Conservation (phyloP, 768 basidiomycete genomes). For the Russula griseocarnosa region DNA sequence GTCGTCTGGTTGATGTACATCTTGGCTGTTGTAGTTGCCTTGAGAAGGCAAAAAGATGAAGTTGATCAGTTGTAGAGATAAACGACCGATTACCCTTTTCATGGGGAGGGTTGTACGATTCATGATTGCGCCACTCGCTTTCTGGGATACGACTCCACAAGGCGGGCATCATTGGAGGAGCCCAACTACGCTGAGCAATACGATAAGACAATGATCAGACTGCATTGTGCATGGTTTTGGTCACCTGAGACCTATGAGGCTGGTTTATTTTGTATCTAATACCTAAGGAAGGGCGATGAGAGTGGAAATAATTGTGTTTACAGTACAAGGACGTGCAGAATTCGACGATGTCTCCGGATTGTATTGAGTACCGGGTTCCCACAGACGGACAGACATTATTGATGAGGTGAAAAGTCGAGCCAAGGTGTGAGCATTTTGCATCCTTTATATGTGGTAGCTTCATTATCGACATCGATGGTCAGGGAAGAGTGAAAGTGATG, state of each 20-base stretch:
- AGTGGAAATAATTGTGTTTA: slow-evolving; percentile 7
- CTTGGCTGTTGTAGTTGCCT: slow-evolving; percentile 14
- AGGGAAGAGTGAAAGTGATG: too few relatives aligned
- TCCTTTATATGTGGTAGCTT: not conserved
- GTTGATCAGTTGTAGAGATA: not conserved
- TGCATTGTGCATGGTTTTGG: not conserved
- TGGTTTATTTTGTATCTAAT: slow-evolving; percentile 66
- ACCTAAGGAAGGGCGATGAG: slow-evolving; percentile 36
- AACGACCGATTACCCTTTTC: slow-evolving; percentile 24
- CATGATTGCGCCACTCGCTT: slow-evolving; percentile 22
- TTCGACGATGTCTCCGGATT: slow-evolving; percentile 49
- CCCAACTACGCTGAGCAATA: slow-evolving; percentile 56
- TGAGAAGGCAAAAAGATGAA: not conserved
- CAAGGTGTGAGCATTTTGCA: not conserved
- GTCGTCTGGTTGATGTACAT: slow-evolving; percentile 26
- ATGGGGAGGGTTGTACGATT: slow-evolving; percentile 19
- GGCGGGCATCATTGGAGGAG: slow-evolving; percentile 56
- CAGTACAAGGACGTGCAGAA: slow-evolving; percentile 42
- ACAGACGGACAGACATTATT: slow-evolving; percentile 43
- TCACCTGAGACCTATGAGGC: slow-evolving; percentile 63
- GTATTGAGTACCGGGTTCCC: slow-evolving; percentile 66
- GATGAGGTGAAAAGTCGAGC: not conserved
- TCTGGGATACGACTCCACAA: slow-evolving; percentile 59
- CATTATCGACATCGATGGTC: too few relatives aligned
- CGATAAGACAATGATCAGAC: not conserved